These are phyloP conservation scores for Blepharisma undulans DNA, from an alignment of 169 alveolate species.

Conservation along the genomic window DNA sequence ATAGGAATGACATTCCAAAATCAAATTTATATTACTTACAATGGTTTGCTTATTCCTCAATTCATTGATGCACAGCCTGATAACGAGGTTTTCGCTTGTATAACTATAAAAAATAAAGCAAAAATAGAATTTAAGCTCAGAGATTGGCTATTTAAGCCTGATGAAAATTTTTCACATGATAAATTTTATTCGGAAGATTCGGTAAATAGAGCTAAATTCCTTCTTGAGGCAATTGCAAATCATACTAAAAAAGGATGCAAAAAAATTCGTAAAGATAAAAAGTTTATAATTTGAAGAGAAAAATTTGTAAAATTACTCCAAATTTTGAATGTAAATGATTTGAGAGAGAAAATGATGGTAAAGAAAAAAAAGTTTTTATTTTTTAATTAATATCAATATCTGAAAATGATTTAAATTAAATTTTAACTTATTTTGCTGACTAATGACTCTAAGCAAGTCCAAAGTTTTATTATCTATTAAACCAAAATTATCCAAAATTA, in stretches of 20 bases:
- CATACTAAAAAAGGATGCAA: neutral
- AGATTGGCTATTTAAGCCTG: neutral
- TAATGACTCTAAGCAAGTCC: no score
- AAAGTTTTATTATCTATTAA: neutral
- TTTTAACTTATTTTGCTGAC: no score
- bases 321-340: neutral
- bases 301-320: neutral
- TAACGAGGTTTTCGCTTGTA: neutral
- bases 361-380: neutral
- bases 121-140: constrained; percentile 5
- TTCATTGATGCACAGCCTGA: neutral
- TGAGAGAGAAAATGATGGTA: neutral
- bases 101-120: neutral
- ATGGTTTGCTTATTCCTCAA: neutral
- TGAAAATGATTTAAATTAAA: neutral
- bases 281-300: neutral
- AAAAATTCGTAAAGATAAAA: neutral
- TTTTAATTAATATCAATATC: neutral
- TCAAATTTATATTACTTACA: constrained; percentile 14
- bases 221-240: neutral
- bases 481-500: no score
- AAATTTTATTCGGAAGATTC: neutral
- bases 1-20: neutral
- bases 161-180: neutral
- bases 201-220: neutral